Evolutionary conservation across 2,329 filamentous ascomycete genomes (phyloP), one percentile per base, ranked within the genome.

Genomic region (Penicillium sp.): DNA sequence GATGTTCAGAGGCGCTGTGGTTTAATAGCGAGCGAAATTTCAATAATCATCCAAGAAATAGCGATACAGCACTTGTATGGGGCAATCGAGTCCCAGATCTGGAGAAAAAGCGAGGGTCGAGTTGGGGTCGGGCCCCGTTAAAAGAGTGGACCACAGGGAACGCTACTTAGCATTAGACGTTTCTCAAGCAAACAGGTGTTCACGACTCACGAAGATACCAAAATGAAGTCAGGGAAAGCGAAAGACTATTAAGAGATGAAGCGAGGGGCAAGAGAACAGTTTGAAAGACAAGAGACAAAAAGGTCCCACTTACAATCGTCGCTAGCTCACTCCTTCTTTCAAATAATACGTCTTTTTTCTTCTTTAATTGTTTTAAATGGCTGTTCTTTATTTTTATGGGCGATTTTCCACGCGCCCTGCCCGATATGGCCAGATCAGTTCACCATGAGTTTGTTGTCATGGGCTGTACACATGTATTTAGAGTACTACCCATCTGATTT

Each of bases 91-190:
- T 34, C 18, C 11, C 23, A 23, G 30, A 27, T 7, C 26, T 51
- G 49, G 49, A 46, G 41, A 46, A 51, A 51, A 36, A 38, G 26
- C 46, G 35, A 47, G n/a, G 30, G 34, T 39, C 16, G 36, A 39
- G 16, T 39, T 19, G 36, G 36, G 36, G 35, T 16, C 8, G 35
- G 35, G 36, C 36, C 36, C 34, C 34, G 45, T 40, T 29, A 13
- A 38, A 39, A 40, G 45, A 47, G 45, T 47, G 45, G 45, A 47
- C 35, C 35, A 14, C 26, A 19, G 14, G 36, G 36, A 8, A 39
- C 8, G 10, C 36, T 39, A 39, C 19, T 39, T 8, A 39, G 16
- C 18, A 18, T 39, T 11, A 38, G 36, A 39, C 36, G 9, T 19
- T n/a, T 19, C 14, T 39, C 36, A 39, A 19, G 11, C 36, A 19